Base-by-base conservation (phyloP, 2,329 filamentous ascomycete genomes). In the Sporothrix phasma region DNA sequence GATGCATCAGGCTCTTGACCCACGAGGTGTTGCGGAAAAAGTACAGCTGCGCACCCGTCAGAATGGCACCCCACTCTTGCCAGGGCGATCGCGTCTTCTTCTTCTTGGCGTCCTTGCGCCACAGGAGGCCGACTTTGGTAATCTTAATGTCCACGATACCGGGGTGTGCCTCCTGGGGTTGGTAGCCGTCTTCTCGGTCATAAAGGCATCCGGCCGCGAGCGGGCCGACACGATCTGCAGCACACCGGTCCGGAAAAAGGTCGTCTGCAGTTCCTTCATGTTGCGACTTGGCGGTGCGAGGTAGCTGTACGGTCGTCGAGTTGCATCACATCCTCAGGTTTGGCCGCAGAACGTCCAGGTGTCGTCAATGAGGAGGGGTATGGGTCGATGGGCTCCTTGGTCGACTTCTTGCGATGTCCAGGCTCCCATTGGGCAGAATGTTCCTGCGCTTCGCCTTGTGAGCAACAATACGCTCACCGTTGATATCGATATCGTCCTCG, bases 1-100 rank as follows among this genome's bases (percentile, higher is more conserved):
- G 94, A 67, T 89, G 84, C 78, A 97, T 92, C 68, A 99, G 76
- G 65, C 84, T 89, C 75, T 96, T 97, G 39, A 96, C 86, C 93
- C 94, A 99, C 22, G 86, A 81, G 5, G 91, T 88, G 73, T 97
- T 97, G 65, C 90, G 88, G 78, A 97, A 99, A 74, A 99, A 91
- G 74, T 97, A 99, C 7, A 99, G 83, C 72, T 97, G 93, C 5
- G 94, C 95, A n/a, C 93, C 91, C 0, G 94, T 99, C 34, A 99
- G 81, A 65, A 99, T 89, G 26, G 92, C 94, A 61, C 94, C 94
- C 94, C 94, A 99, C 80, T 99, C 94, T 73, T 97, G 93, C 94
- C 94, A 99, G 1, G 94, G 93, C 11, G 93, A 97, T 49, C 93
- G 84, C 0, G 92, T 88, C 75, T 95, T 96, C 77, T 94, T 93